phyloP scores from a whole-genome alignment of 139 green algal genomes.

The Diplosphaera chodatii region DNA sequence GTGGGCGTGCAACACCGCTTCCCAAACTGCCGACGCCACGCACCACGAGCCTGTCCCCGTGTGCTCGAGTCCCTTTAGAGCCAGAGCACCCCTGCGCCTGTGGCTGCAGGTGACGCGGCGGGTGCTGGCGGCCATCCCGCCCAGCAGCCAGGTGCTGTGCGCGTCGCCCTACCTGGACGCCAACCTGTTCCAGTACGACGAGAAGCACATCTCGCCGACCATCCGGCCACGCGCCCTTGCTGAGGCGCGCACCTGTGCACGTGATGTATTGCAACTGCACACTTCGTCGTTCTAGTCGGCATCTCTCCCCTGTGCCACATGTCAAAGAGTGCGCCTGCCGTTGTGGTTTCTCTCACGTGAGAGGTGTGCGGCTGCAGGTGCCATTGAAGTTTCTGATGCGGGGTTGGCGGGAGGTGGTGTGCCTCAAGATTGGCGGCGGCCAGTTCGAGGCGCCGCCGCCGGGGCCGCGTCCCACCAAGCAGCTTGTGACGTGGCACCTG shows the following conservation, averaged over 20 bases:
- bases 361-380: background rate
- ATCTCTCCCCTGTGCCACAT: no score
- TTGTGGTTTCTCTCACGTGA: no score
- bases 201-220: constrained; percentile 9
- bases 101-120: constrained; percentile 7
- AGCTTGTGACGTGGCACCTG: constrained; percentile 17
- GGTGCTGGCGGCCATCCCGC: constrained; percentile 11
- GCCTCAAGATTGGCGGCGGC: constrained; percentile 5
- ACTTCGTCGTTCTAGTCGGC: no score
- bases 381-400: constrained; percentile 13
- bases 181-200: constrained; percentile 19
- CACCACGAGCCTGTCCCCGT: no score
- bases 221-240: constrained; percentile 2
- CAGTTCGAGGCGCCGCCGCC: background rate
- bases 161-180: constrained; percentile 19
- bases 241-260: background rate
- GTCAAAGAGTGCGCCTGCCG: no score
- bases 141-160: constrained; percentile 11
- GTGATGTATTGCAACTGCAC: no score
- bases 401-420: background rate
- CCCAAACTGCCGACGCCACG: no score
- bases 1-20: background rate
- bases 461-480: background rate
- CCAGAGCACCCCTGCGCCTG: no score
- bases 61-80: no score